Base-by-base conservation (phyloP, 2,329 filamentous ascomycete species). In the Aspergillus alliaceus region DNA sequence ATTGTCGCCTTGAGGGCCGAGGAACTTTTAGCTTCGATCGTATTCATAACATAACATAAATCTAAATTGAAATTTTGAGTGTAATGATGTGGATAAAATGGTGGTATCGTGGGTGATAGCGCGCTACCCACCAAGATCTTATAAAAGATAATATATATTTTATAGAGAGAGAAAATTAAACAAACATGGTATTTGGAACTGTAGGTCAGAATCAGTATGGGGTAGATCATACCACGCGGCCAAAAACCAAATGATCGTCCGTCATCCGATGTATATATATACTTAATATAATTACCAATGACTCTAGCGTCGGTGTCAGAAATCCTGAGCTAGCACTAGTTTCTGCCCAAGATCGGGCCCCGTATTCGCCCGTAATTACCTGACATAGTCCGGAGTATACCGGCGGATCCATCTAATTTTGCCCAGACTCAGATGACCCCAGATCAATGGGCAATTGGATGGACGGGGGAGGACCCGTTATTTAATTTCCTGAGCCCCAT, bases 371-470 rank as follows among this genome's bases (percentile, higher is more conserved):
- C 27, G 44, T 48, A 48, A 48, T 31, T 48, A 48, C 44, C 44
- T 32, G 27, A 34, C 44, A 32, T 31, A 24, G 27, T 15, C 44
- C 44, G 44, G 44, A 47, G 44, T 47, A 31, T n/a, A n/a, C 18
- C 44, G 44, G 44, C 44, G 44, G 44, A 47, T 31, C 44, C 44
- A 47, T 47, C 15, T 32, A 18, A 27, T 31, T 39, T 47, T 32
- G 27, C 44, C 44, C 44, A 32, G 44, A 24, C 44, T 48, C 44
- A 48, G 44, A 48, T 48, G 44, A 48, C 44, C 44, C 44, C 44
- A 31, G 27, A 32, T 48, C 44, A 48, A 32, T 32, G 44, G 27
- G 20, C 44, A 27, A 44, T 44, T 42, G 39, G 39, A 47, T 29
- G n/a, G n/a, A n/a, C n/a, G n/a, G n/a, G n/a, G n/a, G n/a, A n/a